Evolutionary conservation across 208 protist genomes (phyloP).

Genomic region (Crithidia acanthocephali): DNA sequence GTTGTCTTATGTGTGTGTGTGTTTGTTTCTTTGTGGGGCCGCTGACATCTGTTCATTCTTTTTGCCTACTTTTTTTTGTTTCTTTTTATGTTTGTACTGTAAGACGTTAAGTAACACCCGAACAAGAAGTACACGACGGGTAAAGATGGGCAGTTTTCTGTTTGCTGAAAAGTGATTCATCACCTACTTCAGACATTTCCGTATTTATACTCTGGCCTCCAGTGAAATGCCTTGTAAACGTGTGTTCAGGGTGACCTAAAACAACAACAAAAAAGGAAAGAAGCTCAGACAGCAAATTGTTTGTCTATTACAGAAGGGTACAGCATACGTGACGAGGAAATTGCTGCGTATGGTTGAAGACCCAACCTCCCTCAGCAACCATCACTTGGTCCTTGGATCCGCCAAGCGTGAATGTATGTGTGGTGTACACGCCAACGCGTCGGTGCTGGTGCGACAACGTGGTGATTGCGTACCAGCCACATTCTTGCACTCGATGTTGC

Average conservation of each 20-base stretch:
- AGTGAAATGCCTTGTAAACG: background rate
- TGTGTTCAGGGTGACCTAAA: background rate
- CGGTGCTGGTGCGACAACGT: too few relatives aligned
- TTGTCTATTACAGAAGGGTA: too few relatives aligned
- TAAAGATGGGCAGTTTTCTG: background rate
- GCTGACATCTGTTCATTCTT: background rate
- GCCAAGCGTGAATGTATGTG: too few relatives aligned
- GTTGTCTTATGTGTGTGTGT: background rate
- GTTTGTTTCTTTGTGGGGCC: background rate
- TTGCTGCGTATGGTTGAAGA: too few relatives aligned
- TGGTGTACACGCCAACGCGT: too few relatives aligned
- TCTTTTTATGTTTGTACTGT: conserved; percentile 2
- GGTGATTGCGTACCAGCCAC: too few relatives aligned
- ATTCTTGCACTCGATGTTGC: too few relatives aligned
- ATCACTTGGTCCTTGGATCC: too few relatives aligned
- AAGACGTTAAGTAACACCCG: background rate
- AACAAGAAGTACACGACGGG: background rate
- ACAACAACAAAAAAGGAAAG: too few relatives aligned
- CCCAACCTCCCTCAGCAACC: too few relatives aligned
- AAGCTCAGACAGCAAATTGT: too few relatives aligned
- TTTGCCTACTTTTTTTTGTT: background rate
- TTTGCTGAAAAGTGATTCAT: background rate
- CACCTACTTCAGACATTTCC: background rate
- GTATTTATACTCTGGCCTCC: background rate
- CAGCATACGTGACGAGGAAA: too few relatives aligned